Evolutionary conservation across 768 basidiomycete species (phyloP).

Genomic region (Trametes coccinea): DNA sequence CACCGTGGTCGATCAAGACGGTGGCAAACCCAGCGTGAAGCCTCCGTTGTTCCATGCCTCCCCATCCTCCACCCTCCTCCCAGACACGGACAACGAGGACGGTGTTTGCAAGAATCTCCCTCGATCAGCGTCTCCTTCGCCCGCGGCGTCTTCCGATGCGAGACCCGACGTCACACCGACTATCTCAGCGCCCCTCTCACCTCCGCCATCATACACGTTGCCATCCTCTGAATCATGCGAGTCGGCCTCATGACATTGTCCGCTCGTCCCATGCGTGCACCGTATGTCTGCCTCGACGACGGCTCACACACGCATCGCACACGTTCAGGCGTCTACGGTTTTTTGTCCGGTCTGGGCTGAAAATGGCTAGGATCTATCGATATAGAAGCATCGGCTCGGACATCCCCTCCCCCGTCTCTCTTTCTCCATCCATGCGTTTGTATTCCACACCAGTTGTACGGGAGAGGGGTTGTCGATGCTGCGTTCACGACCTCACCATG

Average conservation of each 20-base stretch:
- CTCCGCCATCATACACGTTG: not conserved
- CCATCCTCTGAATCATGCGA: not conserved
- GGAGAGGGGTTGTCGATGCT: not conserved
- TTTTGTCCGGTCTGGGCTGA: not conserved
- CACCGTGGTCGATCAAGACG: not conserved
- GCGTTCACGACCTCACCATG: not conserved
- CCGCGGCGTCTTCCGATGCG: not conserved
- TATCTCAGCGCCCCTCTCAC: not conserved
- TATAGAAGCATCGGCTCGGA: not conserved
- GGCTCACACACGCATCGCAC: conserved; percentile 13
- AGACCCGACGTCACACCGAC: not conserved
- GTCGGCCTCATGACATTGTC: not conserved
- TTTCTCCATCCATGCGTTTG: not conserved
- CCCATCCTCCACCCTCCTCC: not conserved
- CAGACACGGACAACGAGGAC: not conserved
- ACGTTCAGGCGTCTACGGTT: conserved; percentile 3
- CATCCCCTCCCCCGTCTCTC: not conserved
- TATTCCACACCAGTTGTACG: no score
- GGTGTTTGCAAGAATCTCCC: not conserved
- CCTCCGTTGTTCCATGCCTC: not conserved
- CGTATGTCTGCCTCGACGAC: not conserved
- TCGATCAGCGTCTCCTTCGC: not conserved
- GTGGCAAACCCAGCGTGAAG: not conserved
- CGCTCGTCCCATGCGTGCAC: not conserved
- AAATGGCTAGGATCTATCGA: not conserved